A percentile compares a stretch with the other conserved stretches of the same genome.
phyloP scores from a whole-genome alignment of 106 monocot genomes.

The Vanilla planifolia region DNA sequence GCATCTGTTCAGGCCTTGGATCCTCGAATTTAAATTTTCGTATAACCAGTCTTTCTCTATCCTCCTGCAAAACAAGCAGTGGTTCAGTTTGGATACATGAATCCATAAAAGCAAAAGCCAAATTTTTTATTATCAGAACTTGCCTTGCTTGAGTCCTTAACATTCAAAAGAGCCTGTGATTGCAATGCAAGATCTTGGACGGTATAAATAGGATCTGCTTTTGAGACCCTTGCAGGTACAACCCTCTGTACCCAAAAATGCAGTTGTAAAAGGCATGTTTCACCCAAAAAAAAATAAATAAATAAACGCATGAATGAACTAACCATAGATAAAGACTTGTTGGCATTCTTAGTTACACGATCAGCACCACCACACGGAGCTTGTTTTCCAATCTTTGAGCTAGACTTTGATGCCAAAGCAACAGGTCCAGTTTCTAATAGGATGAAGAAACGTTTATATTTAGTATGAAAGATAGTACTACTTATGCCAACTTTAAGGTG shows the following conservation, averaged over 20 bases:
- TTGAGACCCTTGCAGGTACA: slow-evolving; percentile 52
- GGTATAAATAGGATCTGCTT: slow-evolving; percentile 47
- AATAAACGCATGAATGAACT: slow-evolving; percentile 8
- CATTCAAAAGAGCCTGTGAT: slow-evolving; percentile 85
- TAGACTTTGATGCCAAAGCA: slow-evolving; percentile 40
- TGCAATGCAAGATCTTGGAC: slow-evolving; percentile 85
- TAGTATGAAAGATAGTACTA: slow-evolving; percentile 3
- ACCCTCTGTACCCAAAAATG: slow-evolving; percentile 43
- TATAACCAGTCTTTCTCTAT: slow-evolving; percentile 72
- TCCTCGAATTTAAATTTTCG: slow-evolving; percentile 98
- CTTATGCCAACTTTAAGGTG: background rate
- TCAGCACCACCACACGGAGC: slow-evolving; percentile 32
- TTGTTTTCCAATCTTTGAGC: slow-evolving; percentile 52
- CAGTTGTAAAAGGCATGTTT: too few species aligned
- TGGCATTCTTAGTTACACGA: slow-evolving; percentile 49
- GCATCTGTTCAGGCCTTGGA: slow-evolving; percentile 88
- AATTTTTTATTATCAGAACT: background rate
- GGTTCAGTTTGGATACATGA: background rate
- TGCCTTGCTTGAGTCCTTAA: slow-evolving; percentile 96
- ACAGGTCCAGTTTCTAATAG: slow-evolving; percentile 22
- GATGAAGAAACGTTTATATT: slow-evolving; percentile 6
- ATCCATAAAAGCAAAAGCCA: background rate
- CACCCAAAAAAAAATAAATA: too few species aligned
- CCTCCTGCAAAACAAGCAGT: slow-evolving; percentile 54
- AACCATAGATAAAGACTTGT: slow-evolving; percentile 36